These are phyloP conservation scores for Haplosporangium gracile DNA, from an alignment of 192 early-diverging fungal species.

Conservation along the genomic window DNA sequence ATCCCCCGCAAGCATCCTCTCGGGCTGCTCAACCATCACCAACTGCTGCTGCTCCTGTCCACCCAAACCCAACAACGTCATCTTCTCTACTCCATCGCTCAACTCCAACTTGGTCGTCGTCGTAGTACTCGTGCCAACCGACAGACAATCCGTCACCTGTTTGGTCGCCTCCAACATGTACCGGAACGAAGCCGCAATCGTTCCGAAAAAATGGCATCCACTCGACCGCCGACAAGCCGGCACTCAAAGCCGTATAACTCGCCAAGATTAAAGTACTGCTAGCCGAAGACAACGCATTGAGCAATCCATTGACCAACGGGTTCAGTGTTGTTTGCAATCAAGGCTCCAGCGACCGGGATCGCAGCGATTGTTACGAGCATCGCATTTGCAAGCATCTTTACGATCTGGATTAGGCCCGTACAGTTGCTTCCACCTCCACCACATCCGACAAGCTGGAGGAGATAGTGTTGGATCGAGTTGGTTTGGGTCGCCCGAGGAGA, in stretches of 20 bases:
- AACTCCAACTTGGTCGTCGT: background rate
- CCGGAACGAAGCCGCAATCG: background rate
- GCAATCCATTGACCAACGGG: background rate
- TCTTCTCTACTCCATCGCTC: background rate
- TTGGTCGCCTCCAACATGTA: conserved; percentile 11
- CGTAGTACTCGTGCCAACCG: background rate
- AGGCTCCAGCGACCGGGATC: background rate
- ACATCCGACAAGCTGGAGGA: background rate
- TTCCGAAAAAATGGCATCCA: background rate
- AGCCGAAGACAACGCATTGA: background rate
- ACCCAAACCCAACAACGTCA: background rate
- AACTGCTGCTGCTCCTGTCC: background rate
- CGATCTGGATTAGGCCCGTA: conserved; percentile 3
- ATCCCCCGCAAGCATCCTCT: background rate
- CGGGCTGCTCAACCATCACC: background rate
- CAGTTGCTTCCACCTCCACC: background rate
- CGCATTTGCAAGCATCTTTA: background rate
- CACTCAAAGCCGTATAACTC: background rate
- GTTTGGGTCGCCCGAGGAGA: background rate
- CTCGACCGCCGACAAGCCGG: background rate
- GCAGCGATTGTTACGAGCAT: background rate
- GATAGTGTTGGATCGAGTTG: background rate
- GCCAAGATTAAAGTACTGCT: background rate
- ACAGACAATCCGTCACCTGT: conserved; percentile 5
- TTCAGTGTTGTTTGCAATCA: background rate